phyloP scores from a whole-genome alignment of 2,329 filamentous ascomycete species.

The Zymoseptoria crescenta region DNA sequence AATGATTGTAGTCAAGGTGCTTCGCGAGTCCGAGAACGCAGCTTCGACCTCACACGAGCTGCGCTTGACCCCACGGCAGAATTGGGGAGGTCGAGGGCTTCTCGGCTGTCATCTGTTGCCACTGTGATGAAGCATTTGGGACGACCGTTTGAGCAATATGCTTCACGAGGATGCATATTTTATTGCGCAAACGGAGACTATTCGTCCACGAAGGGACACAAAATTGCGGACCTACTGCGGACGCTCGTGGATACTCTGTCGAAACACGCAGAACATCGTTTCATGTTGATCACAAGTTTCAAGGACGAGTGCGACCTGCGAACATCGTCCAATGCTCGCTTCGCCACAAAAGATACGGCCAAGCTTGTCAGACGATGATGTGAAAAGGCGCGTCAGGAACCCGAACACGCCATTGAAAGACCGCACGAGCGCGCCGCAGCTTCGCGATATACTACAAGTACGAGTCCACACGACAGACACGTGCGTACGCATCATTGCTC shows the following conservation, averaged over 20 bases:
- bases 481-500: not conserved
- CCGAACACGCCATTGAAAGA: not conserved
- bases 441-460: not conserved
- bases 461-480: not conserved
- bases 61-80: constrained; percentile 63
- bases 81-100: constrained; percentile 87
- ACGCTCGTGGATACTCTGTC: not conserved
- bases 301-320: not conserved
- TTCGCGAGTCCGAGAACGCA: constrained; percentile 57
- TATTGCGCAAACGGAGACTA: not conserved
- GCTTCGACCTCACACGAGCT: constrained; percentile 53
- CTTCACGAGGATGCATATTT: not conserved
- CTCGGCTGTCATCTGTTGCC: constrained; percentile 87
- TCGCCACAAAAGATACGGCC: not conserved
- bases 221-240: not conserved
- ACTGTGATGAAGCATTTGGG: constrained; percentile 43
- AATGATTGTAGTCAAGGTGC: constrained; percentile 58
- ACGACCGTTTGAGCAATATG: not conserved
- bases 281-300: not conserved
- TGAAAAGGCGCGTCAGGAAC: not conserved
- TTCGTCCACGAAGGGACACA: not conserved
- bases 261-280: not conserved
- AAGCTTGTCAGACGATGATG: not conserved
- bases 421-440: constrained; percentile 2
- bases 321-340: not conserved